phyloP scores from a whole-genome alignment of 2,329 filamentous ascomycete genomes.

The Tolypocladium sp. region DNA sequence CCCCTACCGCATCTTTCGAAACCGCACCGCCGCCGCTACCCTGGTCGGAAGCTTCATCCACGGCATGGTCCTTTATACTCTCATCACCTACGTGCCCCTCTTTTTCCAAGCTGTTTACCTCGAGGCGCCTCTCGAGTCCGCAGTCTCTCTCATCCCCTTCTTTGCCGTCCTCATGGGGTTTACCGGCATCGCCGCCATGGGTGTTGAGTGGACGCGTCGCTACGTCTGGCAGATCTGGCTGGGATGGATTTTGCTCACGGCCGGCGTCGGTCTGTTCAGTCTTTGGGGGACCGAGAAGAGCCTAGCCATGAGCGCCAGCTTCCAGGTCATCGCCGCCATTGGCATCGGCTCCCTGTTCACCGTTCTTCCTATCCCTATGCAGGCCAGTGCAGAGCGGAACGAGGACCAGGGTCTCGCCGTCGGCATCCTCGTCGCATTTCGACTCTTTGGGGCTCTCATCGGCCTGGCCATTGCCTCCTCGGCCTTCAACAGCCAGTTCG shows the following conservation, averaged over 20 bases:
- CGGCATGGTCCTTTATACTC: constrained; percentile 17
- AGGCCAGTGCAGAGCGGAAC: constrained; percentile 20
- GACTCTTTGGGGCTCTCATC: constrained; percentile 25
- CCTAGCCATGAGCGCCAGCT: constrained; percentile 6
- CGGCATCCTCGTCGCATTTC: constrained; percentile 22
- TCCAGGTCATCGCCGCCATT: constrained; percentile 18
- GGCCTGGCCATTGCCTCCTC: constrained; percentile 20
- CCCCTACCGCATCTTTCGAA: constrained; percentile 20
- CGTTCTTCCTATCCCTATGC: constrained; percentile 16
- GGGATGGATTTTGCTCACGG: too few species aligned
- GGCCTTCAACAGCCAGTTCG: constrained; percentile 3
- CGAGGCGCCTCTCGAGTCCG: constrained; percentile 16
- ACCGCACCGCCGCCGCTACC: constrained; percentile 11
- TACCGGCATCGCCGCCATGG: too few species aligned
- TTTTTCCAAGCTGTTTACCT: constrained; percentile 23
- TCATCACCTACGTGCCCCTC: constrained; percentile 21
- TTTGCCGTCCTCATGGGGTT: too few species aligned
- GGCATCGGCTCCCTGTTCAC: constrained; percentile 12
- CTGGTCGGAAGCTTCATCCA: constrained; percentile 18
- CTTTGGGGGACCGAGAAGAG: constrained; percentile 5
- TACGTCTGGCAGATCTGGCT: too few species aligned
- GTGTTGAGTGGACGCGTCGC: too few species aligned
- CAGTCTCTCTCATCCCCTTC: background rate
- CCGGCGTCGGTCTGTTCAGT: constrained; percentile 3
- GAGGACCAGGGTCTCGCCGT: constrained; percentile 24